Evolutionary conservation across 805 yeast species (phyloP), one percentile per base, ranked within the genome.

Genomic region (Saccharomycopsis fodiens): DNA sequence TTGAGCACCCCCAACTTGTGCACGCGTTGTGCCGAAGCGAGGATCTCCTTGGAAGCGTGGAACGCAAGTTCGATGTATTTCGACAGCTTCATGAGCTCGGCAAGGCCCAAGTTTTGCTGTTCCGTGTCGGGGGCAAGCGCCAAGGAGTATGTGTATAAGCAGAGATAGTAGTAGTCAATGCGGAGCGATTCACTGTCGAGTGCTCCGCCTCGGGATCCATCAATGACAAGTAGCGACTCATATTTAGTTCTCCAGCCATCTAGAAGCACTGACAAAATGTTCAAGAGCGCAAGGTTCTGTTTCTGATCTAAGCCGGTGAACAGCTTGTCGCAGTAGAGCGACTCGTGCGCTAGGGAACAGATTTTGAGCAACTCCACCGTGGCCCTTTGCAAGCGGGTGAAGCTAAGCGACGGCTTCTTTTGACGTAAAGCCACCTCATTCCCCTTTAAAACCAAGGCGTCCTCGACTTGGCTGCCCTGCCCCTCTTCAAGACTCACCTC

Each of bases 161-260:
- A 84, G 19, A 93, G 80, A 62, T 91, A 89, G 59, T 85, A 79
- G 64, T 75, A 88, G 58, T 89, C 97, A 59, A 88, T 77, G 35
- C 85, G 74, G 45, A 88, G 63, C 2, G 87, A 73, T 58, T 87
- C 95, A 40, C 74, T 64, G 52, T 80, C 88, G 37, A 87, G 59
- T 27, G 54, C 54, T 30, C 60, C 55, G 3, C 64, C 56, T 67
- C 71, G 22, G 69, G 61, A 35, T 4, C 29, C 42, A 3, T 65
- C 67, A 4, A 76, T 66, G 1, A 78, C 78, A 51, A 87, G 60
- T 34, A 82, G 60, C 39, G 68, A 69, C 46, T 69, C 67, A 56
- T 83, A 85, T 38, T 77, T 79, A 34, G 72, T 67, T 48, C 78
- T 74, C 97, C 97, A 89, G 52, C 76, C 78, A 47, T 79, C 84